These are phyloP conservation scores for Pneumocystis murina DNA, from an alignment of 1,139 yeast genomes.

Conservation along the genomic window DNA sequence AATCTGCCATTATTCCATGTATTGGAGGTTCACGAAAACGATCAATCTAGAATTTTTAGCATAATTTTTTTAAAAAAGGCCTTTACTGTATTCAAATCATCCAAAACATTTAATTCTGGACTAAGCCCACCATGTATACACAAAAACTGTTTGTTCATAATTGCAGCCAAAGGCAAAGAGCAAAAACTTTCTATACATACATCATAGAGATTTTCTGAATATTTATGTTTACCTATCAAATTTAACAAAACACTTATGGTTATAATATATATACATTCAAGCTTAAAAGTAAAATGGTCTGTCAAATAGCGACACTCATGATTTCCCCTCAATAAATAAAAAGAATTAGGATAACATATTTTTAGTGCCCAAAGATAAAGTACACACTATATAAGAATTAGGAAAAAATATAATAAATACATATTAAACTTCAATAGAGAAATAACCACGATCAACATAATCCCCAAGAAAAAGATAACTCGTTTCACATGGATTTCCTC, in stretches of 20 bases:
- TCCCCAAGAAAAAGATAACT: constrained; percentile 83
- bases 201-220: constrained; percentile 51
- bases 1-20: constrained; percentile 84
- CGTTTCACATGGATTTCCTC: constrained; percentile 67
- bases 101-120: constrained; percentile 59
- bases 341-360: constrained; percentile 56
- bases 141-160: constrained; percentile 86
- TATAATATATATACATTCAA: constrained; percentile 41
- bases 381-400: constrained; percentile 33
- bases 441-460: constrained; percentile 90
- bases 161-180: constrained; percentile 80
- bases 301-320: constrained; percentile 93
- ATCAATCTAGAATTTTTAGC: constrained; percentile 35
- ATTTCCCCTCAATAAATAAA: constrained; percentile 82
- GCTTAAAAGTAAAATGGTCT: constrained; percentile 81
- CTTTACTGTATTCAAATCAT: constrained; percentile 36
- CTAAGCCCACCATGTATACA: constrained; percentile 97
- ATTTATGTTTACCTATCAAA: constrained; percentile 43
- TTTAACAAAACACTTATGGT: neutral
- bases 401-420: neutral
- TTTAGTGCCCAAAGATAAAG: constrained; percentile 69
- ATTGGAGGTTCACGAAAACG: constrained; percentile 91
- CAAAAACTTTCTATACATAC: constrained; percentile 70
- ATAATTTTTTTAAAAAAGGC: neutral
- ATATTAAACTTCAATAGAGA: constrained; percentile 46